A percentile compares a stretch with the other conserved stretches of the same genome.
Evolutionary conservation across 352 stramenopile species (phyloP).

Genomic region (Globisporangium megalacanthum): DNA sequence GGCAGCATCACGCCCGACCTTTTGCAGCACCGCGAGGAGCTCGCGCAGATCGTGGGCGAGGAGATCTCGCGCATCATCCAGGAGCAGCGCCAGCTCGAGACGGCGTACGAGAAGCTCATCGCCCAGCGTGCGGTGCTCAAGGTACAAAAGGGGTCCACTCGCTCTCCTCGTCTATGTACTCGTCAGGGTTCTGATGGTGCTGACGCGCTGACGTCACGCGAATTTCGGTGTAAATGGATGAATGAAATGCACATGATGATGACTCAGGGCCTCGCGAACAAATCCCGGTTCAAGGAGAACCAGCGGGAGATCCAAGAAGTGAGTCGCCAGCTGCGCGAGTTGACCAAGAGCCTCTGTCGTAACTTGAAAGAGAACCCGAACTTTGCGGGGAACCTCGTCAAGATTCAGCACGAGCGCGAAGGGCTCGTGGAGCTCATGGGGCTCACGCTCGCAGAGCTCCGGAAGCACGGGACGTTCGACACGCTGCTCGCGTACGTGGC

Average conservation of each 20-base stretch:
- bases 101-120: slow-evolving; percentile 89
- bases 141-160: neutral
- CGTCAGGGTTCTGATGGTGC: no score
- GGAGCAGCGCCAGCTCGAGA: slow-evolving; percentile 83
- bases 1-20: slow-evolving; percentile 90
- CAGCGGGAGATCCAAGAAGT: slow-evolving; percentile 91
- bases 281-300: slow-evolving; percentile 92
- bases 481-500: slow-evolving; percentile 69
- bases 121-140: slow-evolving; percentile 82
- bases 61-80: slow-evolving; percentile 93
- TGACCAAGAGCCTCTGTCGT: slow-evolving; percentile 88
- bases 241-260: neutral
- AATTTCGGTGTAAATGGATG: no score
- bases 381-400: slow-evolving; percentile 88
- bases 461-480: slow-evolving; percentile 71
- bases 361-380: slow-evolving; percentile 94
- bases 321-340: slow-evolving; percentile 83
- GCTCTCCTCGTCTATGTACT: neutral
- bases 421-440: slow-evolving; percentile 71
- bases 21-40: slow-evolving; percentile 88
- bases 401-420: slow-evolving; percentile 90
- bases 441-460: slow-evolving; percentile 59
- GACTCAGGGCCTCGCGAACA: slow-evolving; percentile 75
- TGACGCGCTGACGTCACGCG: no score
- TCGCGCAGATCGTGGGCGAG: slow-evolving; percentile 89